phyloP scores from a whole-genome alignment of 2,329 filamentous ascomycete genomes.

The Diatrype stigma region DNA sequence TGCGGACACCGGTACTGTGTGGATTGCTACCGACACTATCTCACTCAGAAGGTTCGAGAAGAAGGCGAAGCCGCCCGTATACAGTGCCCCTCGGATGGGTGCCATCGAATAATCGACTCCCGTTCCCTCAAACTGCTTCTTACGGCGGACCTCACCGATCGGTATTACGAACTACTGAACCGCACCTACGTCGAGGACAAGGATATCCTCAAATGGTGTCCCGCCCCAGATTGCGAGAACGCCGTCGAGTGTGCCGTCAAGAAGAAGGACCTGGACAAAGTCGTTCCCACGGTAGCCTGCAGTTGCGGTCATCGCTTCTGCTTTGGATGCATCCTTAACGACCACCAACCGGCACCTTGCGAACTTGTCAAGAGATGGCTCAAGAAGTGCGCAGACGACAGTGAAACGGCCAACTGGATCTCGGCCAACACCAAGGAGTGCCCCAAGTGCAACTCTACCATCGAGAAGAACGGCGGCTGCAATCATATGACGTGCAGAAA shows the following conservation, averaged over 20 bases:
- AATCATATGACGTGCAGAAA: constrained; percentile 37
- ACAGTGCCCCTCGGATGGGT: constrained; percentile 84
- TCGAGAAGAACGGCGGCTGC: constrained; percentile 79
- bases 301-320: constrained; percentile 84
- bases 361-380: constrained; percentile 90
- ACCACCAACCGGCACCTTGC: constrained; percentile 93
- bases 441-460: constrained; percentile 91
- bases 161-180: constrained; percentile 83
- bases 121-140: constrained; percentile 79
- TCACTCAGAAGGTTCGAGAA: constrained; percentile 87
- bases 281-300: constrained; percentile 89
- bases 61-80: constrained; percentile 95
- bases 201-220: constrained; percentile 94
- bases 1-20: constrained; percentile 93
- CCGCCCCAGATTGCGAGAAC: constrained; percentile 93
- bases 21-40: constrained; percentile 86
- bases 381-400: constrained; percentile 97
- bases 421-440: constrained; percentile 99
- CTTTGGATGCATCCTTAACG: constrained; percentile 84
- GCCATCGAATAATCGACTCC: constrained; percentile 86
- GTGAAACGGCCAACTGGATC: constrained; percentile 98
- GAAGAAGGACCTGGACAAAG: constrained; percentile 75
- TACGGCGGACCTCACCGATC: constrained; percentile 47
- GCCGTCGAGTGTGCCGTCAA: constrained; percentile 86
- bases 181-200: constrained; percentile 97